Evolutionary conservation across 2,329 filamentous ascomycete genomes (phyloP).

Genomic region (Rugonectria rugulosa): DNA sequence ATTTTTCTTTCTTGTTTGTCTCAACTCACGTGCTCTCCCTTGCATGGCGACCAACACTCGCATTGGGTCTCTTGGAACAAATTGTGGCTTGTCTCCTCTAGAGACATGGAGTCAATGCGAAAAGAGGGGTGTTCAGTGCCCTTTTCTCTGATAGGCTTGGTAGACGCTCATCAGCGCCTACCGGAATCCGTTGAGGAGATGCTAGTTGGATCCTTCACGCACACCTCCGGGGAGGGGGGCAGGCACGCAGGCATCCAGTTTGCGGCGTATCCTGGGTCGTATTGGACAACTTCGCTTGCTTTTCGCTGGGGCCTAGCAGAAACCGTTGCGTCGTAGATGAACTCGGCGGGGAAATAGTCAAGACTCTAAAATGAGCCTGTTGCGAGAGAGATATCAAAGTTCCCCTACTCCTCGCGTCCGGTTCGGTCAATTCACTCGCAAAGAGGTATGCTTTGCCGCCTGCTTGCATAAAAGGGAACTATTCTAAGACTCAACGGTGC

Average conservation of each 20-base stretch:
- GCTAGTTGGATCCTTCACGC: background rate
- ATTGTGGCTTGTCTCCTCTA: too few species aligned
- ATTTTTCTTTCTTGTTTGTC: too few species aligned
- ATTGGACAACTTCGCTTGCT: background rate
- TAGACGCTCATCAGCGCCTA: conserved; percentile 12
- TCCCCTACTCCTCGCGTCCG: background rate
- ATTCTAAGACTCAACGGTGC: conserved; percentile 6
- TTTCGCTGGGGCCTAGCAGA: background rate
- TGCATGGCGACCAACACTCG: too few species aligned
- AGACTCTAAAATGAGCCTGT: background rate
- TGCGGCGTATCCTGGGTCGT: background rate
- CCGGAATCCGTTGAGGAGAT: background rate
- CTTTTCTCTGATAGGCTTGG: conserved; percentile 16
- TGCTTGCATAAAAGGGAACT: conserved; percentile 13
- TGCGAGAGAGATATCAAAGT: background rate
- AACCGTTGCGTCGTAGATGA: background rate
- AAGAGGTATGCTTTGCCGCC: conserved; percentile 6
- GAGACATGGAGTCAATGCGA: too few species aligned
- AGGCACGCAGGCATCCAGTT: too few species aligned
- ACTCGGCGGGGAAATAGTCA: background rate
- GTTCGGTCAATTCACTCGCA: background rate
- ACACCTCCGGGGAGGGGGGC: too few species aligned
- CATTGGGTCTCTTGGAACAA: too few species aligned
- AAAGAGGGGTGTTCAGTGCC: too few species aligned
- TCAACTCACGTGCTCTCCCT: too few species aligned